phyloP scores from a whole-genome alignment of 73 alveolate species.

The Paramecium sexaurelia region DNA sequence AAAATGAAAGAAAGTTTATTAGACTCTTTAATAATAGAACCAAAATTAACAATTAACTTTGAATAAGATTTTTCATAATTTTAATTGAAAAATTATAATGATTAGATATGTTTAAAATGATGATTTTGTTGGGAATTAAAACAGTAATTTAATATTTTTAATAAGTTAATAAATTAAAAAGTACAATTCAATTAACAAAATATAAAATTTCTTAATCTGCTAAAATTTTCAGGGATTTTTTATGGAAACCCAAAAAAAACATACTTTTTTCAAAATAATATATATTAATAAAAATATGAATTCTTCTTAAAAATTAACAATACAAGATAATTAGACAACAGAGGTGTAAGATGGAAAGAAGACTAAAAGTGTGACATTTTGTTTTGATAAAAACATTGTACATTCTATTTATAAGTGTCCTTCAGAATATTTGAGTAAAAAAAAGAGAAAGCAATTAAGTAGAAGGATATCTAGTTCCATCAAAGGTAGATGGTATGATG shows the following conservation, averaged over 20 bases:
- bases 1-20: conserved; percentile 13
- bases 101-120: neutral
- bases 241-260: too few relatives aligned
- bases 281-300: too few relatives aligned
- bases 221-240: too few relatives aligned
- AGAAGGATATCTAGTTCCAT: neutral
- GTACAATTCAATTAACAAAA: neutral
- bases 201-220: too few relatives aligned
- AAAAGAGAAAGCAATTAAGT: neutral
- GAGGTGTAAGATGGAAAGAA: neutral
- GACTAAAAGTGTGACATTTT: conserved; percentile 1
- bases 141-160: neutral
- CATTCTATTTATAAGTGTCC: neutral
- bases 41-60: neutral
- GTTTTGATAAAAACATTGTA: neutral
- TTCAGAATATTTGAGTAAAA: neutral
- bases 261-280: too few relatives aligned
- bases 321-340: neutral
- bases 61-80: neutral
- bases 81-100: neutral
- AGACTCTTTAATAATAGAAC: neutral
- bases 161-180: neutral
- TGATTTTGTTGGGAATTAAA: neutral
- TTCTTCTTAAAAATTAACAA: too few relatives aligned
- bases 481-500: neutral